Evolutionary conservation across 441 rosid genomes (phyloP), one percentile per base, ranked within the genome.

Genomic region (Brassica balearica): DNA sequence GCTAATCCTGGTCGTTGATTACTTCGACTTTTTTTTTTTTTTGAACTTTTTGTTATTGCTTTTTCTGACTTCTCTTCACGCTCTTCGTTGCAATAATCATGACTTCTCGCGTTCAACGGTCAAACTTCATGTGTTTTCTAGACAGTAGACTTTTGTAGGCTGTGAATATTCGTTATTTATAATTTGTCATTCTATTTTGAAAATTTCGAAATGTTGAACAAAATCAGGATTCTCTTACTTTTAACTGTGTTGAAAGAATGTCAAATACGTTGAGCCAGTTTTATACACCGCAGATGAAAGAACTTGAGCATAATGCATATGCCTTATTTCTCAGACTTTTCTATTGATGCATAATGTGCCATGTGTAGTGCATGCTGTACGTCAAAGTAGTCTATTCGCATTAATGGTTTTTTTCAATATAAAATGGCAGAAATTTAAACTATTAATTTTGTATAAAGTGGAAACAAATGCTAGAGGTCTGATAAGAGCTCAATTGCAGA

Each of bases 21-120:
- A 2, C 8, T 51, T 51, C 3, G 56, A 51, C 56, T 0, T 17
- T 0, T 17, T 51, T 51, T 48, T 51, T 29, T 43, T 8, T 12
- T 5, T 29, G 0, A 48, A 5, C 17, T 51, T 38, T 51, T 51
- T 51, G 56, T 51, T 51, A 2, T 51, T 51, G 56, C 56, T n/a
- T 51, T 51, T n/a, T 51, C 56, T 51, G 56, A 51, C 56, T 51
- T 48, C 15, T 51, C 17, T 51, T n/a, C 56, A 51, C 56, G 56
- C 56, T 14, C 56, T 51, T 51, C 56, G 5, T 51, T 51, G 56
- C 56, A 51, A 51, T 51, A 51, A 51, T 51, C 8, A 51, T 51
- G 56, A 51, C 56, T 51, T 51, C 55, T 29, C 34, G 17, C 11
- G 53, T 46, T 46, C 56, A n/a, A n/a, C n/a, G 55, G 56, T 51